Conservation (phyloP, 2,329 filamentous ascomycete species). For the Cercospora janseana region DNA sequence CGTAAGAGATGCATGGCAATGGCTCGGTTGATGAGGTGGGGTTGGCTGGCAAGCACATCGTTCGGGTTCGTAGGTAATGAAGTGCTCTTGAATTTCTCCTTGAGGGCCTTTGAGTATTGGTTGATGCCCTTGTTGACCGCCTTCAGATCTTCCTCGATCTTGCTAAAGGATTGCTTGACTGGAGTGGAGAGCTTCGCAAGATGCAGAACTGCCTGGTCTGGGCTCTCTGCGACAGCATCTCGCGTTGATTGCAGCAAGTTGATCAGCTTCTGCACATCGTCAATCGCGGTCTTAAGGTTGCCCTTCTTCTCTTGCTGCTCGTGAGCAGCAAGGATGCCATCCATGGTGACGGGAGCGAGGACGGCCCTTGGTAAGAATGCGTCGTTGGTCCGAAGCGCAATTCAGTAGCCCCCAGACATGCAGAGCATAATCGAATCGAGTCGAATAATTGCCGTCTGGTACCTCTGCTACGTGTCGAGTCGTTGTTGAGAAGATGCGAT, state of each 20-base stretch:
- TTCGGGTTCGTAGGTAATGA: slow-evolving; percentile 73
- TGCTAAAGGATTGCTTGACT: slow-evolving; percentile 75
- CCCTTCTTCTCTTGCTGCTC: slow-evolving; percentile 67
- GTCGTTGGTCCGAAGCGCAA: too few relatives aligned
- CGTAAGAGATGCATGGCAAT: slow-evolving; percentile 95
- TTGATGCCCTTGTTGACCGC: slow-evolving; percentile 79
- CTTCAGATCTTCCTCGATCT: slow-evolving; percentile 76
- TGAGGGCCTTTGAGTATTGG: slow-evolving; percentile 79
- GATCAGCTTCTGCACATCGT: slow-evolving; percentile 81
- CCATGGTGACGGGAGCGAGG: slow-evolving; percentile 46
- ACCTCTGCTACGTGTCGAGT: too few relatives aligned
- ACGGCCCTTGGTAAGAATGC: not conserved
- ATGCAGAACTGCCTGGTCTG: slow-evolving; percentile 67
- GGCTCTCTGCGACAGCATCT: slow-evolving; percentile 69
- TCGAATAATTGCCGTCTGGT: too few relatives aligned
- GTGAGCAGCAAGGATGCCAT: slow-evolving; percentile 70
- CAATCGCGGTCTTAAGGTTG: slow-evolving; percentile 67
- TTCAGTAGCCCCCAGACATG: too few relatives aligned
- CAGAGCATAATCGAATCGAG: too few relatives aligned
- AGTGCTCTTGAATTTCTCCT: slow-evolving; percentile 70
- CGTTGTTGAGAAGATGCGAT: not conserved
- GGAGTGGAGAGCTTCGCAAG: slow-evolving; percentile 84
- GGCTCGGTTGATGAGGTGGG: slow-evolving; percentile 80
- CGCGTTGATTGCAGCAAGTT: slow-evolving; percentile 71
- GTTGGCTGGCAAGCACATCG: slow-evolving; percentile 73